Conservation (phyloP, 2,329 filamentous ascomycete genomes). For the Penicillium sp. region DNA sequence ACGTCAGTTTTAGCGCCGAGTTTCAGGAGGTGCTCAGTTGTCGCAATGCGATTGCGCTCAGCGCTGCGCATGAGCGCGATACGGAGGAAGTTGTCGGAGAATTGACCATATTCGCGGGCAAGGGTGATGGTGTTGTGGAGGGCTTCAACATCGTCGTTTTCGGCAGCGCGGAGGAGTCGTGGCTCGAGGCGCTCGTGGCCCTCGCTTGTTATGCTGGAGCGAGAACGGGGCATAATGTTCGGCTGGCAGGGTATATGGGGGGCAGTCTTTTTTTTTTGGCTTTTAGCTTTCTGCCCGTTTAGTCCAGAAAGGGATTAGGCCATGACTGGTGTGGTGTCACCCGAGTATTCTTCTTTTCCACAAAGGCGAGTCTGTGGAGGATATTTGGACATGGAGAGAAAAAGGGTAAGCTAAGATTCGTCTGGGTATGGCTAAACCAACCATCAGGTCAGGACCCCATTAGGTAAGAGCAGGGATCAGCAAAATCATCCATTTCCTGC, state of each 20-base stretch:
- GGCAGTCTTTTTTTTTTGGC: background rate
- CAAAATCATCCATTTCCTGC: background rate
- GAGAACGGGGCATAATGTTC: conserved; percentile 27
- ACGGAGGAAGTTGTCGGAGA: conserved; percentile 40
- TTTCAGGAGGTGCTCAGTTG: conserved; percentile 38
- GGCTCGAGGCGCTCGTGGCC: conserved; percentile 43
- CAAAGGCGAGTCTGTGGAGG: background rate
- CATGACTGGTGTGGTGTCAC: conserved; percentile 6
- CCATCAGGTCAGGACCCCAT: background rate
- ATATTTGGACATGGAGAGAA: background rate
- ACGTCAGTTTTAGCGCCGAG: conserved; percentile 41
- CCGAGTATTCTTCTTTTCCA: background rate
- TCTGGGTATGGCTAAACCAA: background rate
- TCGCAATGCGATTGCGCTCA: conserved; percentile 36
- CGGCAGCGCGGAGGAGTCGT: conserved; percentile 42
- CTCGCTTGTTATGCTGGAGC: conserved; percentile 37
- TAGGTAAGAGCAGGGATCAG: background rate
- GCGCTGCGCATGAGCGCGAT: conserved; percentile 43
- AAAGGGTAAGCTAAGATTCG: background rate
- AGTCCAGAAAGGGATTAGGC: conserved; percentile 5
- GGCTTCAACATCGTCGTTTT: conserved; percentile 36
- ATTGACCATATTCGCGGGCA: conserved; percentile 37
- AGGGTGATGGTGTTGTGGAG: conserved; percentile 33
- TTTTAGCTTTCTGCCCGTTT: background rate
- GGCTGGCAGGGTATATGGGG: background rate